Evolutionary conservation across 1,139 yeast species (phyloP), one percentile per base, ranked within the genome.

Genomic region (Yamadazyma kanchanaburiensis): DNA sequence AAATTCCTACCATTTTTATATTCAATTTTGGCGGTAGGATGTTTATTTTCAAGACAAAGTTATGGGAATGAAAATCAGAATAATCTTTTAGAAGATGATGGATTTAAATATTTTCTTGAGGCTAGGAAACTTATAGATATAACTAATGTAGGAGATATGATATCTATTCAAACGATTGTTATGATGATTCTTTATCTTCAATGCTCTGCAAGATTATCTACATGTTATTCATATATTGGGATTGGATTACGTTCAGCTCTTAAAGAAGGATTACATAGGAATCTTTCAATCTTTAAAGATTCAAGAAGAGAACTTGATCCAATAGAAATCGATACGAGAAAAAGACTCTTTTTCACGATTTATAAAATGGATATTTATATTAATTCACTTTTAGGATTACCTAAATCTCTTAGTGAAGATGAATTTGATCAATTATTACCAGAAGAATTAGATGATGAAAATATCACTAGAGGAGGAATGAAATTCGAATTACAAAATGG

Each of bases 171-270:
- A 54, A 80, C 95, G 0, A 74, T 87, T 29, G 78, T 75, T 12
- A 74, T 71, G 80, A 62, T 72, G 66, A 80, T 85, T 33, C 69
- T 88, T 45, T 88, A 87, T 51, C 62, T 88, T 32, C 96, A 88
- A 58, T 87, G 96, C 52, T 83, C 95, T 3, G 95, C 96, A 1
- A 69, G 95, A 38, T 64, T 89, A 35, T 82, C 95, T 0, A 86
- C 95, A 0, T 88, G 96, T 56, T 88, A 88, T 53, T 80, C 95
- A 0, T 88, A 86, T 53, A 84, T 87, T 42, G 96, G 96, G n/a
- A 82, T 86, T 30, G 96, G 95, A 0, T 61, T 88, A 46, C 67
- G 96, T 50, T 81, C 91, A 30, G 95, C 95, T 0, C 60, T 88
- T 30, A 73, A 94, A 42, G 94, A 87, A 49, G 97, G 97, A 1